Percentiles rank a stretch among this genome's conserved stretches.
Conservation (phyloP, 768 basidiomycete species). For the Leccinum incarnatum region DNA sequence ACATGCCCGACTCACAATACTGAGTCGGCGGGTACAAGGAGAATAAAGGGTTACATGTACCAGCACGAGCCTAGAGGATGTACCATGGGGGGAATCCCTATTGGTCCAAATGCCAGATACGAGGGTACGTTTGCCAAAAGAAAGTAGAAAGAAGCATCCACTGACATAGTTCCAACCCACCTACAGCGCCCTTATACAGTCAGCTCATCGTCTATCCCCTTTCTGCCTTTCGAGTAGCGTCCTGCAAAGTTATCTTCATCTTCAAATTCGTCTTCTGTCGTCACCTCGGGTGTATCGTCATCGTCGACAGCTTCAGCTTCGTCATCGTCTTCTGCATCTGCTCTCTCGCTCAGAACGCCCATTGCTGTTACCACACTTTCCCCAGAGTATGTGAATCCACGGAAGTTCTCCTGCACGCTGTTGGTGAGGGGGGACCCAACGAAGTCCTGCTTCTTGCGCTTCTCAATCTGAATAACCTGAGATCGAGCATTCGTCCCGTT, state of each 20-base stretch:
- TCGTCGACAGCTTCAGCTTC: constrained; percentile 47
- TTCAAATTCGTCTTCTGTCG: constrained; percentile 76
- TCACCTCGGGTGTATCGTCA: constrained; percentile 46
- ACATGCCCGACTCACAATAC: constrained; percentile 4
- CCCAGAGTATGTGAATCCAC: constrained; percentile 86
- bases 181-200: constrained; percentile 26
- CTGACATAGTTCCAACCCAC: constrained; percentile 9
- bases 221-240: constrained; percentile 63
- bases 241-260: constrained; percentile 63
- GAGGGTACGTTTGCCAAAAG: background rate
- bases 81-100: constrained; percentile 14
- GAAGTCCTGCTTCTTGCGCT: constrained; percentile 42
- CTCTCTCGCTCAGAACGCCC: constrained; percentile 36
- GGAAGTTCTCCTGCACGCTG: constrained; percentile 95
- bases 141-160: constrained; percentile 10
- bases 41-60: constrained; percentile 2
- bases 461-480: constrained; percentile 51
- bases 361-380: constrained; percentile 57
- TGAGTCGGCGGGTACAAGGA: constrained; percentile 6
- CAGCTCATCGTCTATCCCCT: constrained; percentile 37
- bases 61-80: constrained; percentile 1
- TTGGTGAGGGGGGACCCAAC: constrained; percentile 75
- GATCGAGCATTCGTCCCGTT: constrained; percentile 20
- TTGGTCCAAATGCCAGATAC: constrained; percentile 20
- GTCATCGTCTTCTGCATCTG: constrained; percentile 34